Evolutionary conservation across 2,329 filamentous ascomycete species (phyloP), one percentile per base, ranked within the genome.

Genomic region (Venturia oleaginea): DNA sequence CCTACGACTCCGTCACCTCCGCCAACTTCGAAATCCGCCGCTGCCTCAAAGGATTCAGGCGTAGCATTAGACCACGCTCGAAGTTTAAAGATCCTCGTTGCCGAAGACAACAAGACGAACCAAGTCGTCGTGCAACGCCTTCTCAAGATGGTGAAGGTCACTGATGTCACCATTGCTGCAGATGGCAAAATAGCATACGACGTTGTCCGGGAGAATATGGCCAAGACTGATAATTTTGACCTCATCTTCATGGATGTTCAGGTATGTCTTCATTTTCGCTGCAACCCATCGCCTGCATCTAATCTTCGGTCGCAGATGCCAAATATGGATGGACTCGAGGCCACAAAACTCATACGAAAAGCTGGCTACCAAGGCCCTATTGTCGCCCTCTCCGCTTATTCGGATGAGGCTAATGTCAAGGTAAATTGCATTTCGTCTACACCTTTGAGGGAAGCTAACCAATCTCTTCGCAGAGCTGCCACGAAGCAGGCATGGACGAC

Each of bases 181-280:
- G 71, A 78, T 63, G 77, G 77, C 0, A 90, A 95, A 74, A 90
- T 96, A 76, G 92, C 92, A 0, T 90, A 92, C 66, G 91, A 96
- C 67, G 80, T 89, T 34, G 92, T 96, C 68, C 92, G 91, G 72
- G 86, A 86, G 19, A 89, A 86, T 67, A 94, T 96, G 89, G 85
- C 87, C 61, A 83, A 83, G 34, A 83, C 87, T 62, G 81, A 83
- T 64, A 83, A 83, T 2, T 96, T 93, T 72, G 91, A 96, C 69
- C 81, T 97, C 32, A 93, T 97, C 67, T 94, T 96, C 72, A 97
- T 96, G 92, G 92, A 97, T 70, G 88, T 96, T 8, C 91, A 85
- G 70, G 75, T 74, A 68, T 64, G 68, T 62, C 8, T 15, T 15
- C 42, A 27, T 32, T 27, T 24, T 37, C 13, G 40, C 6, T 55